Conservation (phyloP, 257 asterid species). For the Forsythia viridissima region DNA sequence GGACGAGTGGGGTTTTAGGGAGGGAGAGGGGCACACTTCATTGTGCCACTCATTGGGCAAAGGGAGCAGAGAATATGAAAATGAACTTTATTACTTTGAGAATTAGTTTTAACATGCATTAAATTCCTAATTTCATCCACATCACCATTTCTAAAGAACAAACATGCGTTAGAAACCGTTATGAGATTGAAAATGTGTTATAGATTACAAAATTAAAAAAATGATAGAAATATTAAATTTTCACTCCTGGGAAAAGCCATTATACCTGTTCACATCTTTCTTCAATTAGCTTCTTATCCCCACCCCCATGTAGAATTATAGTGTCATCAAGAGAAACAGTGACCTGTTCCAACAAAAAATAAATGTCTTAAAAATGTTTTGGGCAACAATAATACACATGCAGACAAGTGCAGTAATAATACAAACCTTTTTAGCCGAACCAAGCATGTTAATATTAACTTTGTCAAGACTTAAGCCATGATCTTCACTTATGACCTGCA, state of each 20-base stretch:
- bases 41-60: background rate
- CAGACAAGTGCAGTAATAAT: constrained; percentile 15
- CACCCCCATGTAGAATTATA: constrained; percentile 79
- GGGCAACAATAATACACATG: constrained; percentile 7
- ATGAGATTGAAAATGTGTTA: background rate
- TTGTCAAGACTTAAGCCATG: constrained; percentile 64
- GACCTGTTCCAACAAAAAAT: constrained; percentile 49
- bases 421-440: constrained; percentile 83
- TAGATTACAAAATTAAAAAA: background rate
- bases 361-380: constrained; percentile 22
- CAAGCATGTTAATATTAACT: constrained; percentile 81
- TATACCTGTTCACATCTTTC: constrained; percentile 94
- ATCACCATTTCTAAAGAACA: constrained; percentile 1
- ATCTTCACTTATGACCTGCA: constrained; percentile 80
- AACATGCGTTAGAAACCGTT: background rate
- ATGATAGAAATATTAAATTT: background rate
- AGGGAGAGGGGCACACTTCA: background rate
- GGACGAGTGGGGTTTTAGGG: background rate
- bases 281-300: constrained; percentile 86
- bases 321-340: constrained; percentile 86
- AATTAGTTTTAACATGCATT: background rate
- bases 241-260: constrained; percentile 5
- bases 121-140: background rate
- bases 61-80: background rate
- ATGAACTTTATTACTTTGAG: background rate